These are phyloP conservation scores for Leucosporidium scottii DNA, from an alignment of 768 basidiomycete genomes.

Conservation along the genomic window DNA sequence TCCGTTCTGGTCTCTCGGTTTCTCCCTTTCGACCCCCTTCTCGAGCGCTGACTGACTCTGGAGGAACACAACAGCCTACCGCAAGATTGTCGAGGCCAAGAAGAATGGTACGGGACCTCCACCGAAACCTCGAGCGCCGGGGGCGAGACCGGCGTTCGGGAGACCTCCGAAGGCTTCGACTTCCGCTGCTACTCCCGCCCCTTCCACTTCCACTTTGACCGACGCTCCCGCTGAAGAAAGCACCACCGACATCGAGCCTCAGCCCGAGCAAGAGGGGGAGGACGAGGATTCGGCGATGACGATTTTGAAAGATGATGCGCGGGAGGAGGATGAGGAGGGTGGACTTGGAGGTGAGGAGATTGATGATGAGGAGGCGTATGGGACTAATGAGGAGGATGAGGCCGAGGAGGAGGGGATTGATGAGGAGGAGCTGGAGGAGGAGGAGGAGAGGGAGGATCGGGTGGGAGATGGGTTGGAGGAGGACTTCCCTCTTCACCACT, in stretches of 20 bases:
- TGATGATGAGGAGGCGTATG: conserved; percentile 53
- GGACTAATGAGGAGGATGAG: conserved; percentile 51
- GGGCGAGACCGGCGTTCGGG: no score
- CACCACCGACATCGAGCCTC: no score
- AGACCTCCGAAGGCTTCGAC: background rate
- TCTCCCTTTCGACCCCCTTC: background rate
- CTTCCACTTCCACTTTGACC: background rate
- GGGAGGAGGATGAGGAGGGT: conserved; percentile 73
- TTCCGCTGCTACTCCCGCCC: background rate
- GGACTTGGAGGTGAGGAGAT: conserved; percentile 49
- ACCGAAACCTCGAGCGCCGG: no score
- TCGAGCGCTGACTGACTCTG: background rate
- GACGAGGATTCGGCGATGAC: conserved; percentile 2
- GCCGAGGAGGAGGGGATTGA: conserved; percentile 47
- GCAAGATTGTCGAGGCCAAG: conserved; percentile 4
- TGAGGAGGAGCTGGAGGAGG: conserved; percentile 49
- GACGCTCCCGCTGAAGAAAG: conserved; percentile 51
- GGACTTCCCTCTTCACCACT: no score
- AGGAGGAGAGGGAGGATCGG: conserved; percentile 47
- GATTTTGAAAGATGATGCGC: conserved; percentile 48
- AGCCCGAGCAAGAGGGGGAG: conserved; percentile 53
- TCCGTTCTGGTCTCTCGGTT: conserved; percentile 1
- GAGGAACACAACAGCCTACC: background rate
- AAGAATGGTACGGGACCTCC: conserved; percentile 1
- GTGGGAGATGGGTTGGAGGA: conserved; percentile 36